Evolutionary conservation across 805 yeast genomes (phyloP).

Genomic region (Teunomyces aglyptinius): DNA sequence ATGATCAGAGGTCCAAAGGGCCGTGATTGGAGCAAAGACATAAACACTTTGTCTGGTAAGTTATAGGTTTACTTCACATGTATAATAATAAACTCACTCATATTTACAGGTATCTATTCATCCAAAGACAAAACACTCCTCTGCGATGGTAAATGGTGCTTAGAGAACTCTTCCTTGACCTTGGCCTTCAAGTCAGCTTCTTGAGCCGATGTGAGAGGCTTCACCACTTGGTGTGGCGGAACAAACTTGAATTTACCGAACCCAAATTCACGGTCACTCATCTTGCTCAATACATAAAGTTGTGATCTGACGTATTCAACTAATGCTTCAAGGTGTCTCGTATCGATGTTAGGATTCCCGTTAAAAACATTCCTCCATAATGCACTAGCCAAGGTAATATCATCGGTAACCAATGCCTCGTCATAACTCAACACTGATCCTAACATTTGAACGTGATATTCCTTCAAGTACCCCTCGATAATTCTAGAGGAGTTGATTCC

Average conservation of each 20-base stretch:
- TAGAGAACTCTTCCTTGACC: slow-evolving; percentile 54
- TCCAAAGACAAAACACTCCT: slow-evolving; percentile 44
- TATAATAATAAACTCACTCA: neutral
- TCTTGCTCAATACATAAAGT: slow-evolving; percentile 77
- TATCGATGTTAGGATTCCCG: slow-evolving; percentile 77
- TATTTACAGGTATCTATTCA: slow-evolving; percentile 23
- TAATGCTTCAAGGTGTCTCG: slow-evolving; percentile 79
- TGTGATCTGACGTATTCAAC: slow-evolving; percentile 91
- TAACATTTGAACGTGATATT: slow-evolving; percentile 83
- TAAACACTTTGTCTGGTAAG: slow-evolving; percentile 5
- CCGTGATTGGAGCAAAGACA: slow-evolving; percentile 30
- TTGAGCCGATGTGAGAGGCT: slow-evolving; percentile 65
- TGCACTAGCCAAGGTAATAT: slow-evolving; percentile 73
- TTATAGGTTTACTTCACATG: slow-evolving; percentile 1
- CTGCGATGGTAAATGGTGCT: slow-evolving; percentile 58
- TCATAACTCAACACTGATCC: slow-evolving; percentile 91
- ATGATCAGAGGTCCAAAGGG: slow-evolving; percentile 42
- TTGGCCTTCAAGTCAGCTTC: slow-evolving; percentile 50
- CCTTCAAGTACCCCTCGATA: slow-evolving; percentile 83
- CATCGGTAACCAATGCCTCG: slow-evolving; percentile 82
- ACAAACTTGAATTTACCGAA: slow-evolving; percentile 85
- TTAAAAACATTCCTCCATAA: slow-evolving; percentile 90
- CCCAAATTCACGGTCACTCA: slow-evolving; percentile 91
- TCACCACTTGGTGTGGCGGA: slow-evolving; percentile 76
- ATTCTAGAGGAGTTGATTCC: slow-evolving; percentile 77